phyloP scores from a whole-genome alignment of 805 yeast genomes.

The Komagataella ulmi region DNA sequence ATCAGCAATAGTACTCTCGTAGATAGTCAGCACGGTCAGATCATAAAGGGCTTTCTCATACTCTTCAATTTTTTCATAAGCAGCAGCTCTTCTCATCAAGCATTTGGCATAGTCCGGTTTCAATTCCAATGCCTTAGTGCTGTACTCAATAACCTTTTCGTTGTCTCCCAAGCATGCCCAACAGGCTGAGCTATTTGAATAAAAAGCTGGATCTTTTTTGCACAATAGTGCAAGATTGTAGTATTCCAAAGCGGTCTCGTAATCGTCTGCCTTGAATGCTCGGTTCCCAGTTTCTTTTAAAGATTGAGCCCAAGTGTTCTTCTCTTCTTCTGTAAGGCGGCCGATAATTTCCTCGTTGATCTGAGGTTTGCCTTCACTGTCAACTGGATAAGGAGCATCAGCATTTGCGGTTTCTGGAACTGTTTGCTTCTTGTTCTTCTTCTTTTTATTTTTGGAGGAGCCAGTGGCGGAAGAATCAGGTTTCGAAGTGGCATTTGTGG shows the following conservation, averaged over 20 bases:
- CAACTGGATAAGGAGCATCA: slow-evolving; percentile 33
- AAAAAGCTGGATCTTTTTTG: slow-evolving; percentile 77
- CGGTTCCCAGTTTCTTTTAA: slow-evolving; percentile 87
- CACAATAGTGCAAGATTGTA: slow-evolving; percentile 69
- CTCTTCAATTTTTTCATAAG: slow-evolving; percentile 70
- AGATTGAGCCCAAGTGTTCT: slow-evolving; percentile 52
- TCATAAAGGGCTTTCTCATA: slow-evolving; percentile 85
- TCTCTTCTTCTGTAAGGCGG: slow-evolving; percentile 33
- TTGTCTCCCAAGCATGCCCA: slow-evolving; percentile 70
- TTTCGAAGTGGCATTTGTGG: slow-evolving; percentile 16
- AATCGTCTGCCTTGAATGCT: slow-evolving; percentile 57
- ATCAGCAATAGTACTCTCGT: slow-evolving; percentile 31
- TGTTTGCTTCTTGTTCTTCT: slow-evolving; percentile 24
- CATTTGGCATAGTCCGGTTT: slow-evolving; percentile 90
- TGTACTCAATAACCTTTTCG: slow-evolving; percentile 79
- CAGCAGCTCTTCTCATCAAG: slow-evolving; percentile 83
- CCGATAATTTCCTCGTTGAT: slow-evolving; percentile 32
- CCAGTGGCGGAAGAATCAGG: slow-evolving; percentile 1
- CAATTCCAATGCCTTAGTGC: slow-evolving; percentile 72
- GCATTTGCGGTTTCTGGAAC: slow-evolving; percentile 19
- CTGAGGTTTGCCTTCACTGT: slow-evolving; percentile 42
- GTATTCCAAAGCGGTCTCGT: slow-evolving; percentile 61
- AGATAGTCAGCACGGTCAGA: slow-evolving; percentile 76
- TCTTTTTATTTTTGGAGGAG: slow-evolving; percentile 21
- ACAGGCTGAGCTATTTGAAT: slow-evolving; percentile 94